Evolutionary conservation across 2,329 filamentous ascomycete species (phyloP).

Genomic region (Bertia moriformis): DNA sequence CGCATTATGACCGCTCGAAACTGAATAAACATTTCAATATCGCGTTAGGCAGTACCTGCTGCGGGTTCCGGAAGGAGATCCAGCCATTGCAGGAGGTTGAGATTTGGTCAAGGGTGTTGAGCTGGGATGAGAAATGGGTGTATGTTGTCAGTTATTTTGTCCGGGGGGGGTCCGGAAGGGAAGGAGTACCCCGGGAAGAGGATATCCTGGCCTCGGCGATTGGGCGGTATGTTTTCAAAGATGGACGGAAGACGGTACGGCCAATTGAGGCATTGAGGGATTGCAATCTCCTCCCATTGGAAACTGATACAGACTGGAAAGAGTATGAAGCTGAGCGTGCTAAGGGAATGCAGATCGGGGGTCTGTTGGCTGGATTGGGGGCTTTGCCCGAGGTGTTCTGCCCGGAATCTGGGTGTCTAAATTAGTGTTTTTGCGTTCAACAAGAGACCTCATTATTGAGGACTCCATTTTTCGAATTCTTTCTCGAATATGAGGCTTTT

Average conservation of each 20-base stretch:
- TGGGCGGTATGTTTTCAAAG: neutral
- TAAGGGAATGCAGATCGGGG: too few species aligned
- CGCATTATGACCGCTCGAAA: neutral
- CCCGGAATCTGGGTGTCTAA: too few species aligned
- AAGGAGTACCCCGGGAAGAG: neutral
- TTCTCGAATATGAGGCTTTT: too few species aligned
- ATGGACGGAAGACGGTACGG: neutral
- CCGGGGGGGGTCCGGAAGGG: too few species aligned
- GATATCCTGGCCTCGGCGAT: neutral
- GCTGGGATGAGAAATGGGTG: constrained; percentile 15
- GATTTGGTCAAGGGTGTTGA: constrained; percentile 10
- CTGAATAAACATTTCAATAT: neutral
- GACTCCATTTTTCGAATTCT: too few species aligned
- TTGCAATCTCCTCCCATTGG: neutral
- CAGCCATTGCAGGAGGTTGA: constrained; percentile 10
- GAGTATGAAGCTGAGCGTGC: too few species aligned
- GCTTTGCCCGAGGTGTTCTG: too few species aligned
- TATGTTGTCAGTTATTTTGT: constrained; percentile 14
- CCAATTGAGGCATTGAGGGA: neutral
- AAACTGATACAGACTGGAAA: too few species aligned
- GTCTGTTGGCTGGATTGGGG: too few species aligned
- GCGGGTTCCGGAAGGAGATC: constrained; percentile 9
- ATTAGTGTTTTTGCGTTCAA: too few species aligned
- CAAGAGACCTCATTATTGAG: too few species aligned
- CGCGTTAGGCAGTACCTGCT: constrained; percentile 1